Conservation (phyloP, 75 land plant genomes). For the Ceratopteris richardii region DNA sequence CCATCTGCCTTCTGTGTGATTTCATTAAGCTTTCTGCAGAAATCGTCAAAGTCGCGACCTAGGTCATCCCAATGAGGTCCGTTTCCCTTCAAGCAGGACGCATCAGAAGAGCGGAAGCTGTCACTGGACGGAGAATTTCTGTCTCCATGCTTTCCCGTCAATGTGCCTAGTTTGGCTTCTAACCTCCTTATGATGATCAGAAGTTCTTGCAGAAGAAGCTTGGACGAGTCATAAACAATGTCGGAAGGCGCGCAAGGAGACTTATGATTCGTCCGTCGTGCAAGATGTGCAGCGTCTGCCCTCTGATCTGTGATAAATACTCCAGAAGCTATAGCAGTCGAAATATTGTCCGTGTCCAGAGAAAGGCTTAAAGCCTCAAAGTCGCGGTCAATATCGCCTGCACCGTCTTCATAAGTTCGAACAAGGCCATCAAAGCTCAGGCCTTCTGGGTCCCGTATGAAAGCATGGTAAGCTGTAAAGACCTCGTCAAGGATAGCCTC, state of each 20-base stretch:
- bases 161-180: slow-evolving; percentile 25
- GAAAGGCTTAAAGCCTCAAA: slow-evolving; percentile 28
- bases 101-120: no score
- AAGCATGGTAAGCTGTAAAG: slow-evolving; percentile 26
- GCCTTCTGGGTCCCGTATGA: slow-evolving; percentile 24
- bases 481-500: slow-evolving; percentile 34
- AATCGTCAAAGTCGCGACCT: slow-evolving; percentile 33
- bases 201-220: slow-evolving; percentile 25
- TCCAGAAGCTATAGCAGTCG: not conserved
- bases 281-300: slow-evolving; percentile 9
- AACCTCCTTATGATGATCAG: slow-evolving; percentile 16
- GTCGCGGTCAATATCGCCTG: slow-evolving; percentile 38
- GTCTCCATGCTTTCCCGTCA: slow-evolving; percentile 38
- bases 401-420: slow-evolving; percentile 34
- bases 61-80: slow-evolving; percentile 34
- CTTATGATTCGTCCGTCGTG: slow-evolving; percentile 13
- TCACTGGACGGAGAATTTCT: no score
- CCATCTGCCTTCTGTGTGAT: slow-evolving; percentile 57
- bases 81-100: no score
- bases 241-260: slow-evolving; percentile 24
- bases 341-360: slow-evolving; percentile 11
- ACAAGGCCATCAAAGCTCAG: slow-evolving; percentile 34
- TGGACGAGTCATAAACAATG: slow-evolving; percentile 21
- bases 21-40: slow-evolving; percentile 53
- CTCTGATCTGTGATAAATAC: slow-evolving; percentile 4